Percentiles rank a stretch among this genome's conserved stretches.
Evolutionary conservation across 768 basidiomycete species (phyloP).

Genomic region (Strobilomyces confusus): DNA sequence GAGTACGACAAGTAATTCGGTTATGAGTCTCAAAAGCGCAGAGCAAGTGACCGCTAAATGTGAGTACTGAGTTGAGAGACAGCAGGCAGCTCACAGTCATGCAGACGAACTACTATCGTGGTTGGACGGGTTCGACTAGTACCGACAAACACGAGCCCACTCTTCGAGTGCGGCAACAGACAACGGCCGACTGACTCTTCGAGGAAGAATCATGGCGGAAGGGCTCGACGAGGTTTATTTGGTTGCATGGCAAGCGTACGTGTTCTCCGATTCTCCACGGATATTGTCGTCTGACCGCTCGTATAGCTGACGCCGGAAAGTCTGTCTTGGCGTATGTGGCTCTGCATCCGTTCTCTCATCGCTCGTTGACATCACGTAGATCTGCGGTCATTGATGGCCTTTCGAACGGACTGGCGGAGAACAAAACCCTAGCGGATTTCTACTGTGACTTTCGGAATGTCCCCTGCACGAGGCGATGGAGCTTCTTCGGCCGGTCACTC

Average conservation of each 20-base stretch:
- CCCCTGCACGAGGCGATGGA: not conserved
- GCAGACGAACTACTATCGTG: not conserved
- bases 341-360: not conserved
- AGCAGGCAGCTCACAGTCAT: not conserved
- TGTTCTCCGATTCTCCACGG: not conserved
- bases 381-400: not conserved
- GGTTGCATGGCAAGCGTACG: constrained; percentile 8
- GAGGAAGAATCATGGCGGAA: not conserved
- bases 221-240: not conserved
- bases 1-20: not conserved
- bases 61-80: not conserved
- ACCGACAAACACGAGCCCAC: not conserved
- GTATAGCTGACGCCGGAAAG: not conserved
- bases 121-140: not conserved
- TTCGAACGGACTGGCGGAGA: not conserved
- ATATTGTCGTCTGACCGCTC: not conserved
- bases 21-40: not conserved
- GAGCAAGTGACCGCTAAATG: not conserved
- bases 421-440: not conserved
- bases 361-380: not conserved
- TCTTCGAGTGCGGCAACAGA: not conserved
- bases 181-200: not conserved
- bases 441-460: not conserved
- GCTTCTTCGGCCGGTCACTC: not conserved
- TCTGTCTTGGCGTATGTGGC: not conserved